These are phyloP conservation scores for Trametes sanguinea DNA, from an alignment of 768 basidiomycete species.

Conservation along the genomic window DNA sequence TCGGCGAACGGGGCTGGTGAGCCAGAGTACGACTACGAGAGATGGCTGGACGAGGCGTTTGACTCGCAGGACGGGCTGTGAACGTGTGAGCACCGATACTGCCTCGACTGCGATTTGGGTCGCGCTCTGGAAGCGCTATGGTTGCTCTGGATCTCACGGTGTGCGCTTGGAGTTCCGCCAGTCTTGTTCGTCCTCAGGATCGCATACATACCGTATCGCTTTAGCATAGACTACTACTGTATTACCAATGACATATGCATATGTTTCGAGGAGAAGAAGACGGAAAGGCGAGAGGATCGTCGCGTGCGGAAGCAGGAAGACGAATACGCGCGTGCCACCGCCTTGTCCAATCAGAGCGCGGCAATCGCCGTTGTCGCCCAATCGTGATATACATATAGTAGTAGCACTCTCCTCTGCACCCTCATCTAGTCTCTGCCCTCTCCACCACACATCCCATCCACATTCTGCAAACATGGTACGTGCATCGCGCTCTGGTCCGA, in stretches of 20 bases:
- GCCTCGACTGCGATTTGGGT: slow-evolving; percentile 2
- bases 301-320: slow-evolving; percentile 1
- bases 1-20: slow-evolving; percentile 55
- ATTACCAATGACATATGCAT: slow-evolving; percentile 11
- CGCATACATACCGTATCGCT: slow-evolving; percentile 5
- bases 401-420: slow-evolving; percentile 13
- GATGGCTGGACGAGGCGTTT: slow-evolving; percentile 81
- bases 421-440: slow-evolving; percentile 16
- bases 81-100: background rate
- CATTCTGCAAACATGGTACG: slow-evolving; percentile 23
- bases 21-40: slow-evolving; percentile 77
- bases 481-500: background rate
- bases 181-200: background rate
- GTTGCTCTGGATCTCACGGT: background rate
- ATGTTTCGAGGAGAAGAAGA: background rate
- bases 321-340: slow-evolving; percentile 10
- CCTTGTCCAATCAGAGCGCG: slow-evolving; percentile 26
- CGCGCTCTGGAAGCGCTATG: slow-evolving; percentile 16
- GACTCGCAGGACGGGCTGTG: slow-evolving; percentile 27
- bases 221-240: slow-evolving; percentile 21
- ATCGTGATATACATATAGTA: slow-evolving; percentile 33
- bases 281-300: slow-evolving; percentile 1
- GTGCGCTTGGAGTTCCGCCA: background rate
- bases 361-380: slow-evolving; percentile 33
- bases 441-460: slow-evolving; percentile 6